Percentiles rank a stretch among this genome's conserved stretches.
Conservation (phyloP, 495 filamentous ascomycete genomes). For the Penicillium soppii region DNA sequence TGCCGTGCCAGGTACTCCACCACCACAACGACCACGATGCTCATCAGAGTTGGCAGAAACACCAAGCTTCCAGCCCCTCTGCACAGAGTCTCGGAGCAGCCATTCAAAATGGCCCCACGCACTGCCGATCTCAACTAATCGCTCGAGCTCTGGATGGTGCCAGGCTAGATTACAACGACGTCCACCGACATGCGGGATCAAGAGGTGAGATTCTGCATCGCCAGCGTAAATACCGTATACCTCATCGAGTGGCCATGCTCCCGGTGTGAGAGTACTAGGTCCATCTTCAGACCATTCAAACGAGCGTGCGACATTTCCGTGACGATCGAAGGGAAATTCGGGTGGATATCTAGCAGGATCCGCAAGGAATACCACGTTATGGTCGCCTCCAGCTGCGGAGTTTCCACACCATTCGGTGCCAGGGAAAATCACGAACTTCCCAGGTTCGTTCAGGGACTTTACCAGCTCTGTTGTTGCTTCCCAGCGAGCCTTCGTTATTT, state of each 20-base stretch:
- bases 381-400: slow-evolving; percentile 19
- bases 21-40: slow-evolving; percentile 24
- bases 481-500: slow-evolving; percentile 26
- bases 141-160: slow-evolving; percentile 22
- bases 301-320: slow-evolving; percentile 20
- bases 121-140: slow-evolving; percentile 21
- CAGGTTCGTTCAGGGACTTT: slow-evolving; percentile 15
- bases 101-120: slow-evolving; percentile 24
- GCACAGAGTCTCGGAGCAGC: slow-evolving; percentile 19
- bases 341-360: slow-evolving; percentile 10
- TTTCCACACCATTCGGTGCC: slow-evolving; percentile 23
- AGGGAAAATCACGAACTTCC: slow-evolving; percentile 23
- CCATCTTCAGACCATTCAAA: slow-evolving; percentile 24
- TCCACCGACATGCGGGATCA: slow-evolving; percentile 22
- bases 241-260: slow-evolving; percentile 22
- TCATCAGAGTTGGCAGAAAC: slow-evolving; percentile 24
- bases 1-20: slow-evolving; percentile 22
- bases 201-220: slow-evolving; percentile 12
- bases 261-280: slow-evolving; percentile 16
- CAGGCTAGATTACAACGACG: slow-evolving; percentile 21
- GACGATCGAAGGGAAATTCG: slow-evolving; percentile 17
- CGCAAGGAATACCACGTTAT: slow-evolving; percentile 22
- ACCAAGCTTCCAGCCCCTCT: slow-evolving; percentile 19
- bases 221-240: slow-evolving; percentile 12
- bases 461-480: slow-evolving; percentile 19